These are phyloP conservation scores for Solanum hybrid DNA, from an alignment of 305 asterid genomes.

Conservation along the genomic window DNA sequence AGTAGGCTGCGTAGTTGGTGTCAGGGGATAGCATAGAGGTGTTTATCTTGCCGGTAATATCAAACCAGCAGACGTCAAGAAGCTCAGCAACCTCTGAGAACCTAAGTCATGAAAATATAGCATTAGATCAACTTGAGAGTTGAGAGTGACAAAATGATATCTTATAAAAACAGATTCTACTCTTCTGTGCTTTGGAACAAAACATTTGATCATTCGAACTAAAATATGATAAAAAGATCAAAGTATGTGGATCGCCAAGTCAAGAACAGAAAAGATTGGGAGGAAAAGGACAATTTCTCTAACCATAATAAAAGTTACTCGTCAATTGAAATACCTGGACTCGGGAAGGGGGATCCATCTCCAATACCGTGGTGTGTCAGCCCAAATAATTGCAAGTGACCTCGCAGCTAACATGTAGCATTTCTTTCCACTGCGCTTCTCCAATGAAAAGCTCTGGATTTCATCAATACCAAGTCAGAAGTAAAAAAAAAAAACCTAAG, in stretches of 20 bases:
- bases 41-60: slow-evolving; percentile 39
- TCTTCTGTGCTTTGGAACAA: not conserved
- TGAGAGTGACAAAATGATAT: not conserved
- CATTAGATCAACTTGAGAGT: not conserved
- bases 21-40: slow-evolving; percentile 39
- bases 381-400: slow-evolving; percentile 45
- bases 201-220: not conserved
- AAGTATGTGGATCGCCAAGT: not conserved
- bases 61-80: slow-evolving; percentile 66
- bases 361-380: slow-evolving; percentile 55
- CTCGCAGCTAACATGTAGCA: slow-evolving; percentile 67
- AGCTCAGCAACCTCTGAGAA: slow-evolving; percentile 73
- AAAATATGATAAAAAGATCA: not conserved
- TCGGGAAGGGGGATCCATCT: slow-evolving; percentile 33
- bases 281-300: not conserved
- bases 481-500: no score
- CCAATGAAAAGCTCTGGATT: slow-evolving; percentile 31
- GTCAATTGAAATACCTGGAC: slow-evolving; percentile 41
- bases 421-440: slow-evolving; percentile 64
- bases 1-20: slow-evolving; percentile 66
- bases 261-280: not conserved
- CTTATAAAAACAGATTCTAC: not conserved
- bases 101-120: slow-evolving; percentile 20
- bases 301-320: not conserved
- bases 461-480: not conserved